phyloP scores from a whole-genome alignment of 805 yeast genomes.

The Wickerhamiella cacticola region DNA sequence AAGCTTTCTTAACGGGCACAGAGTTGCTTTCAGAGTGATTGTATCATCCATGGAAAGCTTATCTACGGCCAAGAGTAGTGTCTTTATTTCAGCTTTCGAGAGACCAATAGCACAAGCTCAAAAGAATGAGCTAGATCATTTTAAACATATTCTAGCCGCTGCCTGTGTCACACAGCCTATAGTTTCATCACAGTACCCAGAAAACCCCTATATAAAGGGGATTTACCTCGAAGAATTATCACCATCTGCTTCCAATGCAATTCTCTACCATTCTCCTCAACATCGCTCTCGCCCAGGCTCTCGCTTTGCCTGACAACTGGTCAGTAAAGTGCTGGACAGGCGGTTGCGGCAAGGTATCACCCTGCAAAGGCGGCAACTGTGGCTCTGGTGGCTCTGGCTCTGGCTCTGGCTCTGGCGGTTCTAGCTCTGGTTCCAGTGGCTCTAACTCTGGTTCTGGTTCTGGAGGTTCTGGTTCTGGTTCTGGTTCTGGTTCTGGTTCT shows the following conservation, averaged over 20 bases:
- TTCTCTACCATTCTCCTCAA: constrained; percentile 1
- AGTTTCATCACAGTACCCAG: neutral
- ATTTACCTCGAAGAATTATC: neutral
- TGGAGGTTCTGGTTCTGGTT: neutral
- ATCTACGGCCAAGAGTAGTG: no score
- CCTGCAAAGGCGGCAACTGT: neutral
- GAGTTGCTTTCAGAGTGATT: no score
- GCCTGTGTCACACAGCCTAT: no score
- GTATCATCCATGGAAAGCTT: no score
- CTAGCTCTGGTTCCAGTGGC: neutral
- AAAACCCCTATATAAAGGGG: neutral
- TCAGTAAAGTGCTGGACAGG: neutral
- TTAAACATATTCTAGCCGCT: no score
- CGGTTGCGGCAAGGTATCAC: no score
- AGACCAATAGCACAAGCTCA: no score
- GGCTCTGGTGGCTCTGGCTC: neutral
- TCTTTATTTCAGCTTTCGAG: no score
- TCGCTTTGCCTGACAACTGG: constrained; percentile 1
- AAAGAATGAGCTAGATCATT: no score
- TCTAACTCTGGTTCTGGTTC: neutral
- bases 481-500: neutral
- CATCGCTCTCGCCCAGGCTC: constrained; percentile 6
- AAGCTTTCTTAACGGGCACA: no score
- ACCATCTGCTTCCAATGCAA: constrained; percentile 4
- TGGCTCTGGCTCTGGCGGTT: neutral